These are phyloP conservation scores for Solanum ahanhuiri DNA, from an alignment of 257 asterid genomes.

Conservation along the genomic window DNA sequence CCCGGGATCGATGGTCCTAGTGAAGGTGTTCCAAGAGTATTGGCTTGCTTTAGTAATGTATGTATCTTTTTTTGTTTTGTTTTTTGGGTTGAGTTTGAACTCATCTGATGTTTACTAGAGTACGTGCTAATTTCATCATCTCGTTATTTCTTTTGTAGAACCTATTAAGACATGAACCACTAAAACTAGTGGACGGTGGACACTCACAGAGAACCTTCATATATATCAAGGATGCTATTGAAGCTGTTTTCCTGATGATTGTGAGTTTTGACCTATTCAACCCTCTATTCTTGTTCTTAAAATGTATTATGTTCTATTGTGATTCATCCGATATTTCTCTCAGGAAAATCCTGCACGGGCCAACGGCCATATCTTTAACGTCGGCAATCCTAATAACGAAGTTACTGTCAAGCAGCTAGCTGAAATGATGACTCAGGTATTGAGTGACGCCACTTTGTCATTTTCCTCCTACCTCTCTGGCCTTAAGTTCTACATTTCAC, in stretches of 20 bases:
- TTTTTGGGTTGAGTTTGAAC: not conserved
- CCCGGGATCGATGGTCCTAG: slow-evolving; percentile 98
- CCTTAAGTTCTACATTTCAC: not conserved
- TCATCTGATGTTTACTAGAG: not conserved
- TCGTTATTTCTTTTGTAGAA: slow-evolving; percentile 30
- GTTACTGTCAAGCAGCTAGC: slow-evolving; percentile 98
- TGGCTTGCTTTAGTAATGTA: slow-evolving; percentile 95
- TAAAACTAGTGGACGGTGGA: slow-evolving; percentile 96
- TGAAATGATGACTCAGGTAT: slow-evolving; percentile 91
- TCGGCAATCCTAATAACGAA: slow-evolving; percentile 93
- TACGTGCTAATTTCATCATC: slow-evolving; percentile 1
- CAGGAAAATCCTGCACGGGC: slow-evolving; percentile 97
- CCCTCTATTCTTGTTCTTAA: not conserved
- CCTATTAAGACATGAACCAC: slow-evolving; percentile 77
- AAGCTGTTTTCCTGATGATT: slow-evolving; percentile 89
- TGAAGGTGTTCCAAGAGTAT: slow-evolving; percentile 95
- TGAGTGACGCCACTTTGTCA: not conserved
- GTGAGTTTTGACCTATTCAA: slow-evolving; percentile 31
- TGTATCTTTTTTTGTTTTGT: not conserved
- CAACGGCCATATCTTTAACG: slow-evolving; percentile 84
- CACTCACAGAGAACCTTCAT: slow-evolving; percentile 88
- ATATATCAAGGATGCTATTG: slow-evolving; percentile 89
- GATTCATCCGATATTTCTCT: slow-evolving; percentile 6
- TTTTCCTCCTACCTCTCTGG: not conserved
- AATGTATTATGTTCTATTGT: not conserved